Evolutionary conservation across 176 grass and related monocot species (phyloP).

Genomic region (Juncus effusus): DNA sequence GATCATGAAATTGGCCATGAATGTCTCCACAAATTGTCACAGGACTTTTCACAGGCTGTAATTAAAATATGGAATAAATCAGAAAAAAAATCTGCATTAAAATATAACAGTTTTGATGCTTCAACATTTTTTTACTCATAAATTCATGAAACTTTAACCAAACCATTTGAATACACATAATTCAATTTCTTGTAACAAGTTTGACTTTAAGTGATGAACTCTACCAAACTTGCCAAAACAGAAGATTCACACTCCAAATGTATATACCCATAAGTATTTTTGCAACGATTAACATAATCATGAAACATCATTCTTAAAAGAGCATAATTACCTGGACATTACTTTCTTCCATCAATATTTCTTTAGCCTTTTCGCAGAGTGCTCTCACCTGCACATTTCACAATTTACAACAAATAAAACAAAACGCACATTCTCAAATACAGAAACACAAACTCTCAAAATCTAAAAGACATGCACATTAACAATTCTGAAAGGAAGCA

Average conservation of each 20-base stretch:
- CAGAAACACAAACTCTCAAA: neutral
- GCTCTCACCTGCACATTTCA: conserved; percentile 39
- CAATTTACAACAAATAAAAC: neutral
- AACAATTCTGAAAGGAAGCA: conserved; percentile 5
- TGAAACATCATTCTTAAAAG: neutral
- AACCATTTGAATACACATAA: neutral
- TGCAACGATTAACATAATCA: neutral
- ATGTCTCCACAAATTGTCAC: conserved; percentile 80
- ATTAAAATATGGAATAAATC: conserved; percentile 13
- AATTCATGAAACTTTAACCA: conserved; percentile 14
- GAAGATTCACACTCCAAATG: neutral
- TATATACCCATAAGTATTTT: conserved; percentile 1
- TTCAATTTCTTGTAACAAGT: neutral
- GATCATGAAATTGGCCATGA: conserved; percentile 80
- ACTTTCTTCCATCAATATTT: conserved; percentile 57
- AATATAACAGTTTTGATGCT: conserved; percentile 10
- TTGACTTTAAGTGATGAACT: neutral
- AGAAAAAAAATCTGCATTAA: neutral
- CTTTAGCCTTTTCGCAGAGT: conserved; percentile 50
- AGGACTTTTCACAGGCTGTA: conserved; percentile 65
- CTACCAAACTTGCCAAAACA: neutral
- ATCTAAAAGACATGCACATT: neutral
- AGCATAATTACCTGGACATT: conserved; percentile 43
- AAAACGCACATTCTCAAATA: neutral
- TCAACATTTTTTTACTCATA: neutral